Percentiles rank a stretch among this genome's conserved stretches.
Evolutionary conservation across 1,139 yeast genomes (phyloP).

Genomic region (Geotrichum reessii): DNA sequence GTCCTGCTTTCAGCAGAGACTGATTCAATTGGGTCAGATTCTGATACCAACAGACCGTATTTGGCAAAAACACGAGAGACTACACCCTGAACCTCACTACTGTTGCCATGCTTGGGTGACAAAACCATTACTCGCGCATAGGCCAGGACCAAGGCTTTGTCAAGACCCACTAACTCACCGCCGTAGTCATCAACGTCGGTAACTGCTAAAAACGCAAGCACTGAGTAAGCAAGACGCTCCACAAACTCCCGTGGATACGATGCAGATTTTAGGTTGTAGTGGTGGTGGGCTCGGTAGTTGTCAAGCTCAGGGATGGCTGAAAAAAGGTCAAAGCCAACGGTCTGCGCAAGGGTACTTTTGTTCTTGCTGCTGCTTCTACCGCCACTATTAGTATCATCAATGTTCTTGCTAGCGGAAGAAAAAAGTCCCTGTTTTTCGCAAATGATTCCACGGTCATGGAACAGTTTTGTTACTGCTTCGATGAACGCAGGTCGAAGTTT

Average conservation of each 20-base stretch:
- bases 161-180: neutral
- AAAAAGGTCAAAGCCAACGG: conserved; percentile 1
- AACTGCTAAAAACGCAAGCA: conserved; percentile 1
- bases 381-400: neutral
- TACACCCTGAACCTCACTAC: neutral
- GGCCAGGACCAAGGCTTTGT: conserved; percentile 11
- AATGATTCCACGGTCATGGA: neutral
- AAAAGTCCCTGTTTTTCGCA: neutral
- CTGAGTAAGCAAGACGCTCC: conserved; percentile 7
- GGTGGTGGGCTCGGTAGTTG: conserved; percentile 9
- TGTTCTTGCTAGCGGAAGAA: neutral
- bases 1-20: neutral
- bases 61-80: conserved; percentile 6
- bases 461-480: neutral
- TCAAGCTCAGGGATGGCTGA: neutral
- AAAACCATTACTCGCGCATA: conserved; percentile 9
- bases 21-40: neutral
- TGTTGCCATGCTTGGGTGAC: neutral
- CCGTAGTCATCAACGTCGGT: neutral
- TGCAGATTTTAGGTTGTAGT: neutral
- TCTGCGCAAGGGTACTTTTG: neutral
- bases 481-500: neutral
- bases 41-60: neutral
- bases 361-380: neutral
- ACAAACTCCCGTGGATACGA: conserved; percentile 8